These are phyloP conservation scores for Bathelium albidoporum DNA, from an alignment of 495 filamentous ascomycete genomes.

Conservation along the genomic window DNA sequence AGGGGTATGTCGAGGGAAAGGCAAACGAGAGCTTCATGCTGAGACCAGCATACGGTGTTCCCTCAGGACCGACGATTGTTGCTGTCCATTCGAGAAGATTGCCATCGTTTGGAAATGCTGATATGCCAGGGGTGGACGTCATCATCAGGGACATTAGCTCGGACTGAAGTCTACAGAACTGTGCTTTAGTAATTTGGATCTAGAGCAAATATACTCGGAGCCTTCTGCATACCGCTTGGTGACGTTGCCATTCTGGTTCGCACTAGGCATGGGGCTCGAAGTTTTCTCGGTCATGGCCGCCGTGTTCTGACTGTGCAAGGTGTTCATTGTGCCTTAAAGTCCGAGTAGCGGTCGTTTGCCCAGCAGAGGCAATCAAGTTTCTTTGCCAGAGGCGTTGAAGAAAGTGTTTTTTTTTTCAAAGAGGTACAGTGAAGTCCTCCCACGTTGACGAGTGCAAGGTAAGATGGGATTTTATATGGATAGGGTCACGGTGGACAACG, in stretches of 20 bases:
- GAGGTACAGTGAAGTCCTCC: constrained; percentile 1
- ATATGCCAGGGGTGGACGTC: constrained; percentile 82
- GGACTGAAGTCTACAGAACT: constrained; percentile 63
- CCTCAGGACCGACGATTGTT: constrained; percentile 83
- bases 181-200: constrained; percentile 6
- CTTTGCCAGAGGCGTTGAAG: too few species aligned
- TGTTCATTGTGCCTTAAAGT: background rate
- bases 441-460: background rate
- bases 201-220: background rate
- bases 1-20: constrained; percentile 89
- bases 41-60: constrained; percentile 80
- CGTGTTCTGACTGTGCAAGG: background rate
- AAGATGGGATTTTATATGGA: background rate
- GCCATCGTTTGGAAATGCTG: constrained; percentile 87
- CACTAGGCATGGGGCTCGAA: constrained; percentile 4
- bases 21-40: constrained; percentile 89
- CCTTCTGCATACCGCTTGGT: constrained; percentile 22
- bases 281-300: constrained; percentile 2
- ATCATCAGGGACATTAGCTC: constrained; percentile 98
- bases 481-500: background rate
- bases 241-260: constrained; percentile 20
- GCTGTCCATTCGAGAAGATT: constrained; percentile 88
- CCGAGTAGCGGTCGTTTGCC: background rate
- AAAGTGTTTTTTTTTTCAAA: too few species aligned
- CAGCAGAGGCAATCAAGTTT: background rate